phyloP scores from a whole-genome alignment of 768 basidiomycete genomes.

The Macrocybe gigantea region DNA sequence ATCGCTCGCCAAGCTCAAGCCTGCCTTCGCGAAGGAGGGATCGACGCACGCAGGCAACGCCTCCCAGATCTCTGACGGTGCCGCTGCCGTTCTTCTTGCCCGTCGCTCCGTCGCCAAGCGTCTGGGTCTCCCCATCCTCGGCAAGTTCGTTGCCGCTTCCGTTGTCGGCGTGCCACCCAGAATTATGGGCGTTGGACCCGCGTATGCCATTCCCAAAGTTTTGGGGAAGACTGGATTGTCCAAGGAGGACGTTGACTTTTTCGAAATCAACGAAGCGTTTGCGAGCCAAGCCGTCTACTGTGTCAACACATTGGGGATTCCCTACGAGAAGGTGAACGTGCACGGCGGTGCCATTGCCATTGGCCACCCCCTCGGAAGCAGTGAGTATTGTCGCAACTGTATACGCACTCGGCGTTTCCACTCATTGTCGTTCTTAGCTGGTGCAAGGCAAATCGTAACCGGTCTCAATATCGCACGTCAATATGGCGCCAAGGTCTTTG shows the following conservation, averaged over 20 bases:
- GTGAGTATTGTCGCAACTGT: slow-evolving; percentile 33
- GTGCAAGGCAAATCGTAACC: slow-evolving; percentile 84
- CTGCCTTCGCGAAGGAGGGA: slow-evolving; percentile 76
- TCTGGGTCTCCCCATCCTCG: slow-evolving; percentile 80
- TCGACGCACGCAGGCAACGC: slow-evolving; percentile 81
- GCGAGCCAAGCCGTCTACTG: slow-evolving; percentile 77
- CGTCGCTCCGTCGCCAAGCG: slow-evolving; percentile 75
- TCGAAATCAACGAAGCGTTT: slow-evolving; percentile 90
- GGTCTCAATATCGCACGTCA: slow-evolving; percentile 61
- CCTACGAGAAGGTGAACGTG: slow-evolving; percentile 76
- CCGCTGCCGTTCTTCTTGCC: slow-evolving; percentile 82
- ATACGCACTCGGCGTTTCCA: neutral
- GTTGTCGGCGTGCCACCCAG: slow-evolving; percentile 79
- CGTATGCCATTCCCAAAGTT: slow-evolving; percentile 73
- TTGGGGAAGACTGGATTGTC: slow-evolving; percentile 63
- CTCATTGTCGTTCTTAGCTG: slow-evolving; percentile 36
- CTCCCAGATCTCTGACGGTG: slow-evolving; percentile 89
- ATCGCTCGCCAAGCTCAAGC: slow-evolving; percentile 74
- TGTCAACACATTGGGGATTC: slow-evolving; percentile 63
- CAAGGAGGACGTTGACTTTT: slow-evolving; percentile 79
- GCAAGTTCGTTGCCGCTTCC: slow-evolving; percentile 72
- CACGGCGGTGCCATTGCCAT: slow-evolving; percentile 88
- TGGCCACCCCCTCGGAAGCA: slow-evolving; percentile 84
- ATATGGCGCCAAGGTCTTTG: slow-evolving; percentile 57
- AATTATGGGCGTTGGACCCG: slow-evolving; percentile 91